Conservation (phyloP, 257 asterid genomes). For the Primulina eburnea region DNA sequence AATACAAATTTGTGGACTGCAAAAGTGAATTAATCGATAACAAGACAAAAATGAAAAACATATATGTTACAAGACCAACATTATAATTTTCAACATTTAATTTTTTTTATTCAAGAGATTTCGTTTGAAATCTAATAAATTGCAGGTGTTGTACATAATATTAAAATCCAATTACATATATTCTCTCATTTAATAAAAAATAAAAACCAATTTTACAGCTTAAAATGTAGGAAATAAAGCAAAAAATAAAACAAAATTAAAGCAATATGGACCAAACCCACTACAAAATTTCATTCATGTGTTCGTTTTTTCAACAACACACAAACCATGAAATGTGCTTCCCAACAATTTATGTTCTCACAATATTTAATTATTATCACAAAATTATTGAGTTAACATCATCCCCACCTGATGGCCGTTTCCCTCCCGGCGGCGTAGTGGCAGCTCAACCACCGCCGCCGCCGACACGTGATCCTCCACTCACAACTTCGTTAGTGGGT, state of each 20-base stretch:
- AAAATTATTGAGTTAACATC: constrained; percentile 26
- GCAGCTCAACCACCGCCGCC: constrained; percentile 39
- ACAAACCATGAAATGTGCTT: constrained; percentile 22
- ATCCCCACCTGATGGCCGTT: constrained; percentile 30
- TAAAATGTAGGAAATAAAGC: not conserved
- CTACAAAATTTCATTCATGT: not conserved
- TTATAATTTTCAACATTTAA: no score
- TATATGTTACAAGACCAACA: no score
- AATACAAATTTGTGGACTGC: no score
- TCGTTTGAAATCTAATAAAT: no score
- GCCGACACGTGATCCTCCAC: constrained; percentile 39
- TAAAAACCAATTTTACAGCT: not conserved
- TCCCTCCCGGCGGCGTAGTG: constrained; percentile 33
- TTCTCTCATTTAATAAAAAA: no score
- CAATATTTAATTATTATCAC: constrained; percentile 25
- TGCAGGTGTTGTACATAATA: not conserved
- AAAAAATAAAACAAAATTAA: no score
- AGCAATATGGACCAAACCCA: constrained; percentile 3
- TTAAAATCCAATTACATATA: no score
- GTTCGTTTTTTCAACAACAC: not conserved
- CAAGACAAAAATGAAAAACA: no score
- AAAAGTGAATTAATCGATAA: no score
- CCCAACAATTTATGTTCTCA: constrained; percentile 29
- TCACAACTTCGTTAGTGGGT: constrained; percentile 39
- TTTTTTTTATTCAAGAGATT: not conserved